Evolutionary conservation across 805 yeast genomes (phyloP).

Genomic region (Candida nanaspora): DNA sequence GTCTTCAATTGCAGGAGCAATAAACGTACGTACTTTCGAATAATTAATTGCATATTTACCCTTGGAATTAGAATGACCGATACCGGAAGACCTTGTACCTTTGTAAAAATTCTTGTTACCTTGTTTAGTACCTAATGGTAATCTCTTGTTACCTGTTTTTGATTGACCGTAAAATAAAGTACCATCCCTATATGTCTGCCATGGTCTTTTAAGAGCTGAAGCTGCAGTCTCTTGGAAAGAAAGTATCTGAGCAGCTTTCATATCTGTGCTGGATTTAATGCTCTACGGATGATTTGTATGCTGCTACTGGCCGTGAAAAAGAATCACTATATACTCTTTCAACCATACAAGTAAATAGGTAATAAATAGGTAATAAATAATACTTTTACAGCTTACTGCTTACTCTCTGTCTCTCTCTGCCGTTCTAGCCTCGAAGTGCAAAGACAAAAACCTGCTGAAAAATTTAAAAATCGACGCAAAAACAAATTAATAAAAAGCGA

Average conservation of each 20-base stretch:
- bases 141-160: slow-evolving; percentile 77
- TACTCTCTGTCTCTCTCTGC: too few species aligned
- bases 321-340: neutral
- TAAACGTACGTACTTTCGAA: slow-evolving; percentile 84
- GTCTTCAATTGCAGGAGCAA: slow-evolving; percentile 52
- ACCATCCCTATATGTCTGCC: slow-evolving; percentile 83
- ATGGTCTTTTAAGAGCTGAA: slow-evolving; percentile 65
- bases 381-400: too few species aligned
- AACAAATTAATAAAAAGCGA: too few species aligned
- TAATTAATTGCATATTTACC: slow-evolving; percentile 79
- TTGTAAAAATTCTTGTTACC: slow-evolving; percentile 93
- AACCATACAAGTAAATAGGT: too few species aligned
- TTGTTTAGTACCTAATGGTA: slow-evolving; percentile 80
- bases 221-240: slow-evolving; percentile 39
- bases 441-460: too few species aligned
- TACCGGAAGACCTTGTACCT: slow-evolving; percentile 94
- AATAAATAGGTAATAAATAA: too few species aligned
- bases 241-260: slow-evolving; percentile 44
- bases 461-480: too few species aligned
- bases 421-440: too few species aligned
- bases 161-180: slow-evolving; percentile 74
- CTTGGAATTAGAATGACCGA: slow-evolving; percentile 68
- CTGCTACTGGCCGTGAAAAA: too few species aligned
- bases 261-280: too few species aligned
- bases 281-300: too few species aligned